Percentiles rank a stretch among this genome's conserved stretches.
phyloP scores from a whole-genome alignment of 371 early-diverging fungal species.

The Mucor circinelloides region DNA sequence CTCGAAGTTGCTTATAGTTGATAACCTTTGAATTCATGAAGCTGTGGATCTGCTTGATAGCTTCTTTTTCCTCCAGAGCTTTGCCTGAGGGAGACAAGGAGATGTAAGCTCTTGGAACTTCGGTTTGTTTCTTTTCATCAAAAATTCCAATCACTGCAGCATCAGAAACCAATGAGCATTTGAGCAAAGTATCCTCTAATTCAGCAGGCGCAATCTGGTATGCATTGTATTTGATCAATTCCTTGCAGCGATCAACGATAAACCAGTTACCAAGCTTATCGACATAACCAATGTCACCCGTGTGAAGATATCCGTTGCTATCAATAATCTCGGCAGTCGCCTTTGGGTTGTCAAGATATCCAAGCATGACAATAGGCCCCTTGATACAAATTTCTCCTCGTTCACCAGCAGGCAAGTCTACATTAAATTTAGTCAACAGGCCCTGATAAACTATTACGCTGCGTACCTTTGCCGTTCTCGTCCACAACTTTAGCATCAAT shows the following conservation, averaged over 20 bases:
- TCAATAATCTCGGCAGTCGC: conserved; percentile 67
- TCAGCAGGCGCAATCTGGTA: conserved; percentile 35
- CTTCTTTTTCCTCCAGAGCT: background rate
- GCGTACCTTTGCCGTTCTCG: conserved; percentile 8
- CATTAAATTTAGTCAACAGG: background rate
- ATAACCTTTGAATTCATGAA: conserved; percentile 1
- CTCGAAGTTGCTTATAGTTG: conserved; percentile 75
- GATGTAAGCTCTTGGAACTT: conserved; percentile 74
- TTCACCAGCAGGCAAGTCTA: conserved; percentile 42
- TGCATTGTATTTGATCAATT: conserved; percentile 73
- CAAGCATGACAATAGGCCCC: conserved; percentile 77
- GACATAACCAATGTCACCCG: conserved; percentile 76
- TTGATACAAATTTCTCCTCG: conserved; percentile 73
- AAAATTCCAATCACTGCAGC: conserved; percentile 68
- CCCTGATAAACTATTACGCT: too few relatives aligned
- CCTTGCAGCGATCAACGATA: conserved; percentile 61
- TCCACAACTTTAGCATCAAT: conserved; percentile 21
- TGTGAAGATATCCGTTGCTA: conserved; percentile 69
- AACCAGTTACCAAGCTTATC: conserved; percentile 58
- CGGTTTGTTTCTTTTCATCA: conserved; percentile 59
- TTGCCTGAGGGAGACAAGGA: conserved; percentile 37
- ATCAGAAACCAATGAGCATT: conserved; percentile 70
- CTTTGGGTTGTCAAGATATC: conserved; percentile 61
- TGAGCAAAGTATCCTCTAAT: conserved; percentile 42
- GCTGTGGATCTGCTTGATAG: background rate